Evolutionary conservation across 2,329 filamentous ascomycete genomes (phyloP), one percentile per base, ranked within the genome.

Genomic region (Colletotrichum chlorophyti): DNA sequence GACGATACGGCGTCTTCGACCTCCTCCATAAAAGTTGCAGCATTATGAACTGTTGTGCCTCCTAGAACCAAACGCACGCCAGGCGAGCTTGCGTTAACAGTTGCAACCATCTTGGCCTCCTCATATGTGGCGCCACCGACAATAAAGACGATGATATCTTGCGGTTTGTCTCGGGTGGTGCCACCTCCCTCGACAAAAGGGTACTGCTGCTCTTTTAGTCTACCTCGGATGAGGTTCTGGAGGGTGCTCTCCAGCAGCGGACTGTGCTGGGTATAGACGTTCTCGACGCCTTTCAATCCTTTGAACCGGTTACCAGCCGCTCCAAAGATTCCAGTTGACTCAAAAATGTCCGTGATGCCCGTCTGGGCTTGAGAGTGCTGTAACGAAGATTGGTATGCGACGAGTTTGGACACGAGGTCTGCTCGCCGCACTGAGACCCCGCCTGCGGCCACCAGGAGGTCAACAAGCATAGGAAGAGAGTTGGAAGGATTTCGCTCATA

Each of bases 251-350:
- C 93, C 14, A 99, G 75, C 19, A 92, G 83, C 0, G 96, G 93
- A 6, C 92, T 96, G 73, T 99, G 95, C 72, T 99, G 96, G 0
- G 95, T 99, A 72, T 99, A 99, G 24, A 99, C 95, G 67, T 99
- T 99, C 72, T 99, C 96, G 1, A 99, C 95, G 2, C 95, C 95
- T 70, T 98, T 97, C 12, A 99, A 81, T 0, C 95, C 95, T 69
- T 96, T 97, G 73, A 99, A 93, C 5, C 93, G 87, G 68, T 89
- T 91, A 34, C 92, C 84, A 10, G 93, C 93, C 11, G 91, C 91
- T 1, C 91, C 91, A 74, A 99, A 97, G 63, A 99, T 94, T 5
- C 92, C 94, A 0, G 89, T 86, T 0, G 91, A 90, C 68, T 98
- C 93, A 67, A 99, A 98, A 6, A 98, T 86, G 64, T 98, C 94